A percentile compares a stretch with the other conserved stretches of the same genome.
These are phyloP conservation scores for Vishniacozyma victoriae DNA, from an alignment of 768 basidiomycete species.

Conservation along the genomic window DNA sequence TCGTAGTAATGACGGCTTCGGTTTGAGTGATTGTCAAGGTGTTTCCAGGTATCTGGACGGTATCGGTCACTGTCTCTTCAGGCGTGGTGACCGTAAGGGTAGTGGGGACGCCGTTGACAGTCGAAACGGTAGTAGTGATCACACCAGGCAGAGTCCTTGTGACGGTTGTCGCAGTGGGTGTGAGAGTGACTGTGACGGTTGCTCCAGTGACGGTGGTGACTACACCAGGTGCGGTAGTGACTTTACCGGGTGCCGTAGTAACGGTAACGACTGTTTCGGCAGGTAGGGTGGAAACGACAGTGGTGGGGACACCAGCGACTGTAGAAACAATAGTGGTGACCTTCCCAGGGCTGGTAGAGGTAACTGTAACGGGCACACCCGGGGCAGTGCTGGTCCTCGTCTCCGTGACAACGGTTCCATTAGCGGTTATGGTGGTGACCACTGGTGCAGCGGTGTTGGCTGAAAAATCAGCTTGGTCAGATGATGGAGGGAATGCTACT, in stretches of 20 bases:
- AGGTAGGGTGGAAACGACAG: slow-evolving; percentile 2
- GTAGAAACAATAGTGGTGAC: not conserved
- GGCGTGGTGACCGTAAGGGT: slow-evolving; percentile 5
- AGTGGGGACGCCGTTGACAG: slow-evolving; percentile 3
- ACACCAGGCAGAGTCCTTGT: slow-evolving; percentile 2
- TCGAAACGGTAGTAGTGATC: slow-evolving; percentile 1
- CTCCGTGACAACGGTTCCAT: not conserved
- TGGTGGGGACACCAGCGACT: not conserved
- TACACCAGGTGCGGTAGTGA: slow-evolving; percentile 1
- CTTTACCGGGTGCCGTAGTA: not conserved
- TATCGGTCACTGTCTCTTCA: not conserved
- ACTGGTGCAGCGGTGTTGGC: not conserved
- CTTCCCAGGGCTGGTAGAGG: not conserved
- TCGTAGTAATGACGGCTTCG: slow-evolving; percentile 1
- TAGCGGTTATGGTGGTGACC: not conserved
- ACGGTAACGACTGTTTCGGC: slow-evolving; percentile 1
- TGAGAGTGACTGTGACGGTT: not conserved
- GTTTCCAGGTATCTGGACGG: not conserved
- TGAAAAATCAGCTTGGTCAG: not conserved
- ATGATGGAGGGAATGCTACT: slow-evolving; percentile 1
- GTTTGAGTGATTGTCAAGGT: not conserved
- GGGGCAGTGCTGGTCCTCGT: slow-evolving; percentile 1
- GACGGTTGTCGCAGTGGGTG: not conserved
- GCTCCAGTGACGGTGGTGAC: not conserved
- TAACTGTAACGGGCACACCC: not conserved